phyloP scores from a whole-genome alignment of 352 stramenopile species.

The Globisporangium orthogonon region DNA sequence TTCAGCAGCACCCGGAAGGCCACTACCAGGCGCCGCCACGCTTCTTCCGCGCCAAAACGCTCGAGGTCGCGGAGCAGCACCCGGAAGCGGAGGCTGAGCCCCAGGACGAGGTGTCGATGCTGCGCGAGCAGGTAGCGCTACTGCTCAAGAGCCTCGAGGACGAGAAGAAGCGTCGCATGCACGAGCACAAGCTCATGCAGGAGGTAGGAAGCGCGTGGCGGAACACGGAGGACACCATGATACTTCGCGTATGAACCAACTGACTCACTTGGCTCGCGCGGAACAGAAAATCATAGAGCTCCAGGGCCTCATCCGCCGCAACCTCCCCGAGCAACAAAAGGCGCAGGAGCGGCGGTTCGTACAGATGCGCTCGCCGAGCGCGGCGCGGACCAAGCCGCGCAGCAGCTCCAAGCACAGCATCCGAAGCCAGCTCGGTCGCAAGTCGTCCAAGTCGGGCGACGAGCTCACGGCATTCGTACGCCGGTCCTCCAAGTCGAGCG shows the following conservation, averaged over 20 bases:
- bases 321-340: conserved; percentile 33
- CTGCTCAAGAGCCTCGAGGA: conserved; percentile 51
- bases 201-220: conserved; percentile 15
- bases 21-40: conserved; percentile 1
- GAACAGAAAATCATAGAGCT: conserved; percentile 75
- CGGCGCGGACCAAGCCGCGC: conserved; percentile 3
- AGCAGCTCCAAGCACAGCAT: conserved; percentile 7
- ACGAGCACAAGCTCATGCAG: conserved; percentile 66
- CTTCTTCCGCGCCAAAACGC: conserved; percentile 6
- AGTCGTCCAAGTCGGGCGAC: conserved; percentile 12
- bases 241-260: background rate
- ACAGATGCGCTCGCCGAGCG: conserved; percentile 16
- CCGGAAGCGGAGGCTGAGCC: conserved; percentile 9
- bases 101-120: conserved; percentile 27
- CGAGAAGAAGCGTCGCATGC: conserved; percentile 58
- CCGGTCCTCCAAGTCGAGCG: conserved; percentile 1
- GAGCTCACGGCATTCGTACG: conserved; percentile 1
- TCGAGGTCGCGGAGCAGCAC: background rate
- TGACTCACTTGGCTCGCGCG: background rate
- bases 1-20: conserved; percentile 3
- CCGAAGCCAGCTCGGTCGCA: conserved; percentile 4
- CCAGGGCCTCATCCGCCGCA: conserved; percentile 49
- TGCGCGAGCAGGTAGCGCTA: conserved; percentile 52
- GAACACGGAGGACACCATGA: background rate
- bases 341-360: conserved; percentile 25